phyloP scores from a whole-genome alignment of 2,329 filamentous ascomycete genomes.

The Lithohypha guttulata region DNA sequence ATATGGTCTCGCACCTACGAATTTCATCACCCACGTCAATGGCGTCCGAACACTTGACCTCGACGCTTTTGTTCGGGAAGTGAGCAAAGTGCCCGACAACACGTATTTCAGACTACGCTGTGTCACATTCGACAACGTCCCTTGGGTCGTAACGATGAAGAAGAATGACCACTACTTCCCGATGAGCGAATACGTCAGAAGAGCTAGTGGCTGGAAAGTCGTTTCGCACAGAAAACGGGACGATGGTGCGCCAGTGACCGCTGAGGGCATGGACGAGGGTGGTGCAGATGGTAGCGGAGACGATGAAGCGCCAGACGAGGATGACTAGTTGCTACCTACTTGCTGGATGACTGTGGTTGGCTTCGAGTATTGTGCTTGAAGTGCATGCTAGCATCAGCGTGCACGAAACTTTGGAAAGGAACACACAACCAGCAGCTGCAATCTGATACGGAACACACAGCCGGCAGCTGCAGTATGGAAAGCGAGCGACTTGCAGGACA shows the following conservation, averaged over 20 bases:
- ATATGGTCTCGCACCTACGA: constrained; percentile 87
- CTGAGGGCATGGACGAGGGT: constrained; percentile 38
- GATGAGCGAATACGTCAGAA: constrained; percentile 55
- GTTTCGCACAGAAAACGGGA: constrained; percentile 40
- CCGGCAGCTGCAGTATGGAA: too few species aligned
- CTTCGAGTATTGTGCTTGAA: too few species aligned
- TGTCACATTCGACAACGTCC: constrained; percentile 97
- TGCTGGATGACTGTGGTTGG: too few species aligned
- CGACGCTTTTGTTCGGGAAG: constrained; percentile 66
- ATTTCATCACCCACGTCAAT: constrained; percentile 96
- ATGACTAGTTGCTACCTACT: too few species aligned
- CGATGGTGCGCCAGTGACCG: constrained; percentile 34
- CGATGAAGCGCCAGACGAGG: constrained; percentile 14
- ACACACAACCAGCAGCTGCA: too few species aligned
- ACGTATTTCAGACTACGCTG: constrained; percentile 95
- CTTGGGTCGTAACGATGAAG: constrained; percentile 99
- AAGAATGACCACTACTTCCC: constrained; percentile 96
- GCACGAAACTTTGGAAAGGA: too few species aligned
- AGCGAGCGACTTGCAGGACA: too few species aligned
- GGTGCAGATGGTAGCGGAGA: constrained; percentile 26
- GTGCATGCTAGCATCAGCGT: too few species aligned
- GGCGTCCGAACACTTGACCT: constrained; percentile 74
- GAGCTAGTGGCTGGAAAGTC: constrained; percentile 46
- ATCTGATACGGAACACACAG: too few species aligned
- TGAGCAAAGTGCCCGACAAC: constrained; percentile 84